These are phyloP conservation scores for Xylariales sp. DNA, from an alignment of 2,329 filamentous ascomycete species.

Conservation along the genomic window DNA sequence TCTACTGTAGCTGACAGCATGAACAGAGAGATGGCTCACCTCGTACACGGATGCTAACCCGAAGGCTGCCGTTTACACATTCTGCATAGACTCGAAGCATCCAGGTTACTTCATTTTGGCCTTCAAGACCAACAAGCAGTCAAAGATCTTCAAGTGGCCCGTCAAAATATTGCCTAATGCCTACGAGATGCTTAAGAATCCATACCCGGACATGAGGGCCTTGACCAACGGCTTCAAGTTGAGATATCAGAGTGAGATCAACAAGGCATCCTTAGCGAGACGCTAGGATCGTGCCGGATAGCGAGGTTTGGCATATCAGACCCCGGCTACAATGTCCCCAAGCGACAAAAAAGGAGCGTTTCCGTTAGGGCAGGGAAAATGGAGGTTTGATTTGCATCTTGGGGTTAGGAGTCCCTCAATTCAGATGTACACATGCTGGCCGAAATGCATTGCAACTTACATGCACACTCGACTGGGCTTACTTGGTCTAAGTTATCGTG, in stretches of 20 bases:
- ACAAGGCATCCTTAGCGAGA: conserved; percentile 37
- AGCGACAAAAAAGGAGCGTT: too few relatives aligned
- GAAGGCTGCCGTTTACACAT: conserved; percentile 86
- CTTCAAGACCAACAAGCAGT: conserved; percentile 83
- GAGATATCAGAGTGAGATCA: conserved; percentile 62
- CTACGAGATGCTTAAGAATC: conserved; percentile 82
- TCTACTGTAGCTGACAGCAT: conserved; percentile 16
- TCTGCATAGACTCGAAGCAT: conserved; percentile 89
- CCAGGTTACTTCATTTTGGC: conserved; percentile 94
- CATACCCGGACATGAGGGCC: conserved; percentile 91
- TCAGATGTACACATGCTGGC: too few relatives aligned
- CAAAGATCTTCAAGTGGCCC: conserved; percentile 70
- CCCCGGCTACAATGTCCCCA: too few relatives aligned
- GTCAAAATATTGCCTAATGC: conserved; percentile 91
- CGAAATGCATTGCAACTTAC: too few relatives aligned
- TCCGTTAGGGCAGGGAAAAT: too few relatives aligned
- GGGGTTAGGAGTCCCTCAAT: too few relatives aligned
- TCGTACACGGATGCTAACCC: conserved; percentile 97
- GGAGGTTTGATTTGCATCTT: too few relatives aligned
- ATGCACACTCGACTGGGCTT: too few relatives aligned
- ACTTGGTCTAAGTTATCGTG: too few relatives aligned
- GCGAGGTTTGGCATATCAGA: too few relatives aligned
- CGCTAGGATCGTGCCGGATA: neutral
- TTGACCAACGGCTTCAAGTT: conserved; percentile 97
- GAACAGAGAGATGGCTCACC: conserved; percentile 83